Evolutionary conservation across 2,329 filamentous ascomycete species (phyloP), one percentile per base, ranked within the genome.

Genomic region (Ploettnerulaceae sp.): DNA sequence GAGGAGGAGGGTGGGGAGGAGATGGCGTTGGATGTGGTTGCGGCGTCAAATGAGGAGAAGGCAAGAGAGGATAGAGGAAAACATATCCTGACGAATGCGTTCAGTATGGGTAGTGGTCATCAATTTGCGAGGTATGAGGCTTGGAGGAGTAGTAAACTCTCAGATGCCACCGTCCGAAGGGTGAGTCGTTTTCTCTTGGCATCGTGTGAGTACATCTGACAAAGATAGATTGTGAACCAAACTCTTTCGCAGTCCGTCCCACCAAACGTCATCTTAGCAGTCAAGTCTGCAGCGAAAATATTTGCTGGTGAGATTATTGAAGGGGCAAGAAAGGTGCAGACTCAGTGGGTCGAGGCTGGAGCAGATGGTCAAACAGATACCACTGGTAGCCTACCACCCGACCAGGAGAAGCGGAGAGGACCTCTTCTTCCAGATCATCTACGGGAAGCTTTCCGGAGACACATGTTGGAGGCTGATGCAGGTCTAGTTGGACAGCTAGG

Each of bases 171-270:
- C 14, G 82, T 89, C 47, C 77, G 85, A 61, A 75, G 82, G 59
- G 80, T 82, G 69, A 48, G 75, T 64, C 18, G 37, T 26, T 5
- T 20, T 5, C 26, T 11, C 28, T 2, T 38, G 36, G 5, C 20
- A 12, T 25, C n/a, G 43, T 43, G 14, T 43, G 22, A n/a, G 41
- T 5, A 21, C 37, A 33, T 24, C 15, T 45, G 15, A 51, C 28
- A 5, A 12, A 3, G 2, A 3, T 40, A 82, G 75, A 77, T 90
- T 51, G 82, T 89, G 62, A 91, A 90, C 60, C 84, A 86, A 48
- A 88, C 86, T 1, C 82, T 89, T 7, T 88, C 84, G 0, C 86
- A 90, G 63, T 89, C 84, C 1, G 86, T 88, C 0, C 84, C 84
- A 0, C 73, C 77, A 15, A 84, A 79, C 57, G 83, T 89, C 39